Evolutionary conservation across 1,284 basidiomycete genomes (phyloP).

Genomic region (Tilletia indica): DNA sequence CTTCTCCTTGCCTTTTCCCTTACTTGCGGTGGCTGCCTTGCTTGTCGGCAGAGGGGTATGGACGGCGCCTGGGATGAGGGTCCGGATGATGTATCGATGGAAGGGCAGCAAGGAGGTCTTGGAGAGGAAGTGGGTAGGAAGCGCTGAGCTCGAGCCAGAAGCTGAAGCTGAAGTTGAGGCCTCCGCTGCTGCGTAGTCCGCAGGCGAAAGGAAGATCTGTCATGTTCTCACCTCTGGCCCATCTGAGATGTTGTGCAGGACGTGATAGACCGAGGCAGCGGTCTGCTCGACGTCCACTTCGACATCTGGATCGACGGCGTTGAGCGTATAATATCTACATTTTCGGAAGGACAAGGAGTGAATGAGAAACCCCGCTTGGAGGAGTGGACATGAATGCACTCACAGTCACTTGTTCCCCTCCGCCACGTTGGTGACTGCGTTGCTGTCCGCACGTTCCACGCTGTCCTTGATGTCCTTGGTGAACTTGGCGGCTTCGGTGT

Average conservation of each 20-base stretch:
- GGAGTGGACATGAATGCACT: no score
- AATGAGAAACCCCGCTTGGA: no score
- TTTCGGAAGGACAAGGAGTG: no score
- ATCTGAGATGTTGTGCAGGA: no score
- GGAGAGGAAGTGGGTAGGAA: constrained; percentile 1
- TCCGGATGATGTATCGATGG: constrained; percentile 45
- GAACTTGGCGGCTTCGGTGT: constrained; percentile 13
- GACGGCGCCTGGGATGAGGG: constrained; percentile 36
- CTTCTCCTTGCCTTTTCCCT: neutral
- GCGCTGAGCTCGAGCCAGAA: neutral
- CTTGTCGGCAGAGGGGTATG: neutral
- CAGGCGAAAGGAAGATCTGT: constrained; percentile 9
- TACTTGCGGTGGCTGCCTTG: neutral
- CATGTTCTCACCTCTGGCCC: no score
- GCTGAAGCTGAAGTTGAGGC: neutral
- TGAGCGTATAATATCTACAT: no score
- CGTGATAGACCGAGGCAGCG: no score
- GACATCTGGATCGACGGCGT: no score
- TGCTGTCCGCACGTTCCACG: neutral
- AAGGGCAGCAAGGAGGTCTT: constrained; percentile 40
- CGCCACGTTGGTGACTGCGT: neutral
- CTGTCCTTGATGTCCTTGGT: neutral
- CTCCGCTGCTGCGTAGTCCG: neutral
- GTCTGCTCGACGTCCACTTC: no score
- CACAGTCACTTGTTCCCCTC: neutral